Evolutionary conservation across 2,329 filamentous ascomycete species (phyloP).

Genomic region (Bipolaris sorokiniana): DNA sequence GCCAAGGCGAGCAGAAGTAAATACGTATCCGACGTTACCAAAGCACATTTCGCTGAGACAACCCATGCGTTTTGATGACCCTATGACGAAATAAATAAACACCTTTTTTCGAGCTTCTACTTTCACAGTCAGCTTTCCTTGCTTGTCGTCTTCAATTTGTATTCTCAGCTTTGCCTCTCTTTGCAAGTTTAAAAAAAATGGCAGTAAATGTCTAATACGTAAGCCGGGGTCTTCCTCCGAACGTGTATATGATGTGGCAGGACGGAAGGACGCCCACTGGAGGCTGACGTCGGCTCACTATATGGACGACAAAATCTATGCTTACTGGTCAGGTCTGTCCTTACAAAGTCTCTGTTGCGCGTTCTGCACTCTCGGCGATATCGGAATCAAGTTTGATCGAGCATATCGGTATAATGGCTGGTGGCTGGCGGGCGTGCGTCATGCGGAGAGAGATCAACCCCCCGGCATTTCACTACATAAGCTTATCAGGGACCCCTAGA

Average conservation of each 20-base stretch:
- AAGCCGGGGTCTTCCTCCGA: not conserved
- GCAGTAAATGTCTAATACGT: not conserved
- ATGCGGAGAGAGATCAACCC: not conserved
- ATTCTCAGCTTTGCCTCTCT: not conserved
- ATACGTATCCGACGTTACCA: slow-evolving; percentile 3
- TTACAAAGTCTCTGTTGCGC: not conserved
- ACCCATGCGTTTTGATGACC: slow-evolving; percentile 4
- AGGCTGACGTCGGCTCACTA: not conserved
- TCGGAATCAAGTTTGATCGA: not conserved
- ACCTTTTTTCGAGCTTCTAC: slow-evolving; percentile 1
- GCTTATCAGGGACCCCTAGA: slow-evolving; percentile 3
- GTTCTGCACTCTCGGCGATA: not conserved
- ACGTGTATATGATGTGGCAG: not conserved
- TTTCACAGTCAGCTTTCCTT: not conserved
- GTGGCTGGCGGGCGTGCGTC: slow-evolving; percentile 3
- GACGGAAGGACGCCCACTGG: not conserved
- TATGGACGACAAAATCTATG: not conserved
- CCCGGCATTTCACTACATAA: not conserved
- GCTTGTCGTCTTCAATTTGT: not conserved
- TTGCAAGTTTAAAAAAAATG: not conserved
- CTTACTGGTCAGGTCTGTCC: not conserved
- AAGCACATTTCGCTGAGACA: not conserved
- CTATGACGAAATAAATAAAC: slow-evolving; percentile 12
- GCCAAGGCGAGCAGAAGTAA: slow-evolving; percentile 67
- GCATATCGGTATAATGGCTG: slow-evolving; percentile 1